Evolutionary conservation across 768 basidiomycete genomes (phyloP), one percentile per base, ranked within the genome.

Genomic region (Naematelia encephala): DNA sequence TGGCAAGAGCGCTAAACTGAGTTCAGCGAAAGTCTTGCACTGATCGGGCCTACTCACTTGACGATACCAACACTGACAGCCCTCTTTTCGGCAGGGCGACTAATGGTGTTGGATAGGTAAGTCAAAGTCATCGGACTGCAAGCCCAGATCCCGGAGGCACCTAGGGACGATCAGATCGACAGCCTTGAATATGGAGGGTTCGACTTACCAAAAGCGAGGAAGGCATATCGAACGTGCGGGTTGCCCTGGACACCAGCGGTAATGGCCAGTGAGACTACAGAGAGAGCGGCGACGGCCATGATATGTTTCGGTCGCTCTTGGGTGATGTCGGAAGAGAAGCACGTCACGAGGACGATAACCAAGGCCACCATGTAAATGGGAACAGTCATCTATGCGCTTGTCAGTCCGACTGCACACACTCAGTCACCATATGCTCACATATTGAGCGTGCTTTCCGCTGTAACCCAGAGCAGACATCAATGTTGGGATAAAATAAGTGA

Each of bases 261-360:
- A 53, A 76, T 63, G 28, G 64, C 61, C 42, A 76, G 67, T n/a
- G 59, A 72, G 4, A 67, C 62, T 23, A 67, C 59, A 1, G 62
- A 59, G n/a, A 66, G 3, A 0, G 14, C 51, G 23, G 62, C 56
- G 8, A 64, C 54, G 3, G 49, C 29, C 34, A 63, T 52, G 46
- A 72, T 56, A 57, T 73, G 71, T 23, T 57, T 44, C 3, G 67
- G 58, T 14, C 75, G 66, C 56, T 77, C 73, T 45, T 64, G 61
- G 54, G 46, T 53, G 47, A 46, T 43, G 54, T 77, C 75, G 21
- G 73, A 75, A 16, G 61, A 62, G 51, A 66, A 66, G 22, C 64
- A 62, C 51, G 69, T 60, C 25, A 47, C 44, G 27, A 68, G 47
- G 27, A 75, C 56, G 30, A 62, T 54, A 28, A 57, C 56, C 1